Conservation (phyloP, 768 basidiomycete genomes). For the Lactarius sanguifluus region DNA sequence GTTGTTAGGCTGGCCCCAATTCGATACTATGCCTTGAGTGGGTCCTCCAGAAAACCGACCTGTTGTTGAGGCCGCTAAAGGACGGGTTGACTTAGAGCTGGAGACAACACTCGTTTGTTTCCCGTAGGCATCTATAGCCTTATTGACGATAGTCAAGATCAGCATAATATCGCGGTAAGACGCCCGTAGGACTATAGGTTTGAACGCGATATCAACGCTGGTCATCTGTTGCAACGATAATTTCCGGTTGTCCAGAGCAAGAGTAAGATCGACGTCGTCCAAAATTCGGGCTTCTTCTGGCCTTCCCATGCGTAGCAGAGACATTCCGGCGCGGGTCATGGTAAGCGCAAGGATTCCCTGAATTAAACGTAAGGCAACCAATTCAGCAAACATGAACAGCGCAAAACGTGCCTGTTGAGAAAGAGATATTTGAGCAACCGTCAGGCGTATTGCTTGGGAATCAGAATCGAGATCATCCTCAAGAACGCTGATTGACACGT, state of each 20-base stretch:
- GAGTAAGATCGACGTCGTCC: constrained; percentile 86
- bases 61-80: constrained; percentile 21
- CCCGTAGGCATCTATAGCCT: constrained; percentile 76
- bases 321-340: constrained; percentile 87
- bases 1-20: constrained; percentile 19
- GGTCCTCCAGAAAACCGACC: constrained; percentile 16
- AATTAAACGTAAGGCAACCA: background rate
- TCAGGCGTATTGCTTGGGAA: constrained; percentile 83
- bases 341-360: constrained; percentile 82
- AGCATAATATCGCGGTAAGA: constrained; percentile 93
- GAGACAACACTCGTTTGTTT: constrained; percentile 36
- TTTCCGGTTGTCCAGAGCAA: constrained; percentile 81
- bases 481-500: constrained; percentile 84
- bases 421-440: constrained; percentile 80
- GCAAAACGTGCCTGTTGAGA: constrained; percentile 75
- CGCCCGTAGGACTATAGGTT: constrained; percentile 89
- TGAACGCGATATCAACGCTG: constrained; percentile 76
- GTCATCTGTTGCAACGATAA: constrained; percentile 70
- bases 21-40: background rate
- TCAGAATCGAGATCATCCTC: constrained; percentile 78
- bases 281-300: constrained; percentile 87
- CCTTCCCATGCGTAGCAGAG: constrained; percentile 83
- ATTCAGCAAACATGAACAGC: background rate
- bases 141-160: constrained; percentile 83
- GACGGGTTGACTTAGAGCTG: constrained; percentile 28